Evolutionary conservation across 352 stramenopile genomes (phyloP), one percentile per base, ranked within the genome.

Genomic region (Lagenidium giganteum): DNA sequence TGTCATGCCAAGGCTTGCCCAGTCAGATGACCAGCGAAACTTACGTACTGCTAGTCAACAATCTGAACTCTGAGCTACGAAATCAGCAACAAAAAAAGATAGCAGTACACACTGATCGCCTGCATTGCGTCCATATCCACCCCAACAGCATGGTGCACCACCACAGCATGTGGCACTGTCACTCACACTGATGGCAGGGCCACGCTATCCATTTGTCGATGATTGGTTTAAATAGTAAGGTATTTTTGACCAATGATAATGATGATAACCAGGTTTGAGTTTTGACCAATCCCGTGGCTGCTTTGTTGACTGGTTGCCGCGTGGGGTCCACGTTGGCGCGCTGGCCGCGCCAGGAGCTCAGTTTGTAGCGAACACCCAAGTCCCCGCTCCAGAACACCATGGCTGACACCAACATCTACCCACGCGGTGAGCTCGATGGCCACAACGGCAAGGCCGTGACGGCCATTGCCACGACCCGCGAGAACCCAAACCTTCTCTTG

Each of bases 401-500:
- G 79, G 73, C 79, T 60, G 79, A 91, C 43, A 87, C 70, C 29
- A 86, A 54, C 68, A 91, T 91, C 64, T 87, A 88, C 61, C 83
- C 87, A 40, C 86, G 86, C 70, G 86, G 85, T 50, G 72, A 83
- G 54, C 82, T 96, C 44, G 67, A 87, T 31, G 86, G 80, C 48
- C 86, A 96, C 73, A 91, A 90, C 69, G 81, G 87, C 67, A 91
- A 92, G 67, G 83, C 79, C 61, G 82, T 96, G 50, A 96, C 85
- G 40, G 77, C 91, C 54, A 96, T 99, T 64, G 97, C 96, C 51
- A 99, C 97, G 47, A 99, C 96, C 25, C 87, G 92, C 47, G 96
- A 99, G 81, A 97, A 99, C 82, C 95, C 96, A 49, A 98, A 98
- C 83, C 92, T 99, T 52, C 93, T 99, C 51, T 65, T 99, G 17